phyloP scores from a whole-genome alignment of 2,329 filamentous ascomycete genomes.

The Metarhizium brunneum region DNA sequence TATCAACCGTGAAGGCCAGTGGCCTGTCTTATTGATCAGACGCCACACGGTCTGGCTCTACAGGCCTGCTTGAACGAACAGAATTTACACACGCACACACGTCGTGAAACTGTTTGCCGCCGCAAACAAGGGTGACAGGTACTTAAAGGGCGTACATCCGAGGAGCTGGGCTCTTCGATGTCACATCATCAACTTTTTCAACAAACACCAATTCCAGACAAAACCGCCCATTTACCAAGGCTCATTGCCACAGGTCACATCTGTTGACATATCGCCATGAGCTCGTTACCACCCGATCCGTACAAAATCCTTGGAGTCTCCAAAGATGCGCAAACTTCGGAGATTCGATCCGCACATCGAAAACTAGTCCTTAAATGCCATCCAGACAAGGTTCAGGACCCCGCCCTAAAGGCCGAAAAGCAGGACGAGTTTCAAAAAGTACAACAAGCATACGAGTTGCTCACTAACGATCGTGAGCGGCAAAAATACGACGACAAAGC shows the following conservation, averaged over 20 bases:
- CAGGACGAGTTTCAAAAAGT: conserved; percentile 86
- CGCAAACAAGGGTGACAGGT: background rate
- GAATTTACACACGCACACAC: background rate
- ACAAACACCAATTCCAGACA: background rate
- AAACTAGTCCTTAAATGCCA: conserved; percentile 85
- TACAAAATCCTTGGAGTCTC: conserved; percentile 69
- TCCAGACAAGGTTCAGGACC: conserved; percentile 82
- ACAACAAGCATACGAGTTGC: conserved; percentile 84
- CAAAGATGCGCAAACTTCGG: conserved; percentile 57
- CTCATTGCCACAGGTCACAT: background rate
- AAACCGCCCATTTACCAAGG: background rate
- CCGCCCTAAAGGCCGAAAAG: conserved; percentile 65
- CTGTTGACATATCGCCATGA: conserved; percentile 26
- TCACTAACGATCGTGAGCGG: conserved; percentile 67
- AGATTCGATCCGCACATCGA: conserved; percentile 72
- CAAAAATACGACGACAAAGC: conserved; percentile 70
- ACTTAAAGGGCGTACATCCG: background rate
- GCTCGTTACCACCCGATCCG: conserved; percentile 57
- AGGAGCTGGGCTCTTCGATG: background rate
- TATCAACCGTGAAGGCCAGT: background rate
- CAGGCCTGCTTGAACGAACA: background rate
- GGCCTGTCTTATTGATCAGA: background rate
- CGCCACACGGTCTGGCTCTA: background rate
- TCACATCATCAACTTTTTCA: background rate
- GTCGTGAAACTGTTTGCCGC: background rate